These are phyloP conservation scores for Lagerstroemia speciosa DNA, from an alignment of 345 rosid species.

Conservation along the genomic window DNA sequence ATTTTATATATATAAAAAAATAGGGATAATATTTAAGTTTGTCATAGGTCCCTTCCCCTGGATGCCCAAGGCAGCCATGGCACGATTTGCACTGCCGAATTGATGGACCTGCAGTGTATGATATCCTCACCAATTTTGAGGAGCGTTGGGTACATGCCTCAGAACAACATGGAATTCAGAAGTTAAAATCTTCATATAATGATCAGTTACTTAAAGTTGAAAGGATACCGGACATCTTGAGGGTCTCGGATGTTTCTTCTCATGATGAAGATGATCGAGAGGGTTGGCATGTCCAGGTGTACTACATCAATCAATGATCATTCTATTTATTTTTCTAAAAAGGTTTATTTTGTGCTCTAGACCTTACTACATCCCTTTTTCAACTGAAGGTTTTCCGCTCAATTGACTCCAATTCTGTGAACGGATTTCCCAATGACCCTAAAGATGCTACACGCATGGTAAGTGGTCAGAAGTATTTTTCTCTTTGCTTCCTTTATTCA, in stretches of 20 bases:
- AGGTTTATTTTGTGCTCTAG: not conserved
- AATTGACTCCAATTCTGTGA: slow-evolving; percentile 81
- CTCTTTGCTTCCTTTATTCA: not conserved
- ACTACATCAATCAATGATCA: slow-evolving; percentile 7
- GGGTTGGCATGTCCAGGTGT: slow-evolving; percentile 85
- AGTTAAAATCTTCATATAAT: slow-evolving; percentile 42
- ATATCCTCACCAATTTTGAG: slow-evolving; percentile 72
- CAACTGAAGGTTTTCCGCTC: slow-evolving; percentile 71
- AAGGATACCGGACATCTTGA: slow-evolving; percentile 65
- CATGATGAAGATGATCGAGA: slow-evolving; percentile 46
- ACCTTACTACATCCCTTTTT: slow-evolving; percentile 12
- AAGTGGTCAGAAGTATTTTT: slow-evolving; percentile 14
- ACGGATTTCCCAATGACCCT: slow-evolving; percentile 73
- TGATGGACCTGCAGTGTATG: slow-evolving; percentile 95
- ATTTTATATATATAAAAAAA: not conserved
- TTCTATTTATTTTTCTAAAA: not conserved
- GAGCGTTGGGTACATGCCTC: slow-evolving; percentile 89
- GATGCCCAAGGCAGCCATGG: slow-evolving; percentile 93
- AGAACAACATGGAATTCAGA: slow-evolving; percentile 53
- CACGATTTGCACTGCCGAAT: slow-evolving; percentile 79
- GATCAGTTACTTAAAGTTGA: slow-evolving; percentile 74
- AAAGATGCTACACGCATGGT: slow-evolving; percentile 60
- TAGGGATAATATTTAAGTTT: not conserved
- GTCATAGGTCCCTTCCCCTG: slow-evolving; percentile 36
- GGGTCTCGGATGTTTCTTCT: slow-evolving; percentile 36